phyloP scores from a whole-genome alignment of 495 filamentous ascomycete species.

The Parathielavia hyrcaniae region DNA sequence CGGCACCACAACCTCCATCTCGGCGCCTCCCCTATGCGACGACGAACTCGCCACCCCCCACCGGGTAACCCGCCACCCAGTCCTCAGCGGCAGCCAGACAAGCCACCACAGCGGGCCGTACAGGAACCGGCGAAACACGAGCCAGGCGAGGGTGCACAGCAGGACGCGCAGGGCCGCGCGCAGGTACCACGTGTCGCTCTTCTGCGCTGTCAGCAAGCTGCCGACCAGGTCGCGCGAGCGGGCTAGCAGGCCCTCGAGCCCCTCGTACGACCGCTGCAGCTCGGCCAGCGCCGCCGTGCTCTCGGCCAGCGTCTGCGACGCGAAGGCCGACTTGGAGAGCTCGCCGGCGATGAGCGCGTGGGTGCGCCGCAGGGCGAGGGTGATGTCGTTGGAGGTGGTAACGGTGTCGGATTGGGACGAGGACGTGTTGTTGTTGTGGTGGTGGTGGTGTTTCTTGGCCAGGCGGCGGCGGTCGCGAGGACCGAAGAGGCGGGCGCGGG shows the following conservation, averaged over 20 bases:
- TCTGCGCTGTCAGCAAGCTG: conserved; percentile 75
- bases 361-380: conserved; percentile 72
- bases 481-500: conserved; percentile 24
- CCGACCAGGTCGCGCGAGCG: conserved; percentile 67
- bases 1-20: conserved; percentile 27
- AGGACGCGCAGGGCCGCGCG: conserved; percentile 81
- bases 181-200: conserved; percentile 96
- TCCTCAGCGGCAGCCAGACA: conserved; percentile 67
- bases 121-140: conserved; percentile 73
- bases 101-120: conserved; percentile 91
- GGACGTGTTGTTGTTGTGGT: conserved; percentile 9
- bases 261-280: conserved; percentile 70
- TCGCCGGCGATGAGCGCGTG: conserved; percentile 78
- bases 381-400: conserved; percentile 75
- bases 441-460: conserved; percentile 8
- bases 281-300: conserved; percentile 74
- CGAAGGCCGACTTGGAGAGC: conserved; percentile 77
- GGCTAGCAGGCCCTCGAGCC: conserved; percentile 67
- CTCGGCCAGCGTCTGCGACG: conserved; percentile 75
- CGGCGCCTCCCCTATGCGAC: conserved; percentile 29
- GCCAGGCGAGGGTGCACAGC: conserved; percentile 68
- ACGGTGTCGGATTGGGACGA: conserved; percentile 60
- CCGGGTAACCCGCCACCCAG: conserved; percentile 11
- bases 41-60: conserved; percentile 28
- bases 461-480: conserved; percentile 24